Evolutionary conservation across 2,329 filamentous ascomycete genomes (phyloP), one percentile per base, ranked within the genome.

Genomic region (Lasiodiplodia citricola): DNA sequence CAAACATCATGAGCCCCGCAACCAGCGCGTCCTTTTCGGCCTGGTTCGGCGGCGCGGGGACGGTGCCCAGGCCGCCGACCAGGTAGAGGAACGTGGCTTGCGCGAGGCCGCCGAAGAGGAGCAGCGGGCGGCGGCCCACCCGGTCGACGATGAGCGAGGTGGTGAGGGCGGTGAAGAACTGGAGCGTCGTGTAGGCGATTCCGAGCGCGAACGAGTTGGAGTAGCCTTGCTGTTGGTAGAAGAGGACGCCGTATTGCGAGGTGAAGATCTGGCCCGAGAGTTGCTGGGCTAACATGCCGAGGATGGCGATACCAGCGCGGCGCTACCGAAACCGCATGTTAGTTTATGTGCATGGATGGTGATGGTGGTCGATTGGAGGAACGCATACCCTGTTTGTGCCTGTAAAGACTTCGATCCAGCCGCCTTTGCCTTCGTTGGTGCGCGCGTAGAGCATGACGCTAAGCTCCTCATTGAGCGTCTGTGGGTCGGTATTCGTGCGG

Each of bases 1-100:
- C 87, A 74, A 90, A 90, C 52, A 90, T 83, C 60, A 90, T 82
- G 18, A 89, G 79, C 71, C 88, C 86, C 0, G 85, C 85, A 0
- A 89, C 84, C n/a, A 81, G 83, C n/a, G 80, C 79, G 86, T 86
- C 88, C 8, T 87, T 87, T 69, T 84, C 82, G 0, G 80, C 76
- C 2, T 79, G 75, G 72, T 88, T 85, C 2, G 79, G 74, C 0
- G 81, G 73, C 86, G 86, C 31, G 8, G 31, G 88, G 69, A 85
- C 77, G 28, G 81, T 73, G 16, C 80, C 82, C 74, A 82, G 89
- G 10, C 83, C 78, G 2, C 85, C 86, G 5, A 88, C 85, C 21
- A 90, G 77, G 69, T 85, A 85, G 1, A 81, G 81, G 28, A 82
- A 73, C 71, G 82, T 83, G 75, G 87, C 84, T 8, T 84, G 71